Conservation (phyloP, 106 monocot genomes). For the Platanthera zijinensis region DNA sequence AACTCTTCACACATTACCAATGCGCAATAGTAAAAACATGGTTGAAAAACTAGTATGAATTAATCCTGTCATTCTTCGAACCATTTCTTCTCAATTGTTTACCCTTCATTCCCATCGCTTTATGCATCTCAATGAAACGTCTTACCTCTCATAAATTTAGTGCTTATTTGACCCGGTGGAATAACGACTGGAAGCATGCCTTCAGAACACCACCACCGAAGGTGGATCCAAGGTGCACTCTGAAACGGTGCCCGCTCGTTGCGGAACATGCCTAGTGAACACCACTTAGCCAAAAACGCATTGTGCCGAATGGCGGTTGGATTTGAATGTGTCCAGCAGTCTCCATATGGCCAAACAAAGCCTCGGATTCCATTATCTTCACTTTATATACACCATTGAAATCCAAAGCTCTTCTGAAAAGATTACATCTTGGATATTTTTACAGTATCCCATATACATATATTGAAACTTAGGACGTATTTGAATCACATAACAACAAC, state of each 20-base stretch:
- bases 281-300: too few relatives aligned
- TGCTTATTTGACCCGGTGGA: too few relatives aligned
- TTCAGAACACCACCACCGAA: too few relatives aligned
- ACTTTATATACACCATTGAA: not conserved
- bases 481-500: not conserved
- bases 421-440: not conserved
- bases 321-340: too few relatives aligned
- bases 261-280: too few relatives aligned
- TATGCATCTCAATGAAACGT: not conserved
- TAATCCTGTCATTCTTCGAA: not conserved
- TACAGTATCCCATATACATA: not conserved
- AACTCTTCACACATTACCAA: too few relatives aligned
- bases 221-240: too few relatives aligned
- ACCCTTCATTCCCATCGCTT: not conserved
- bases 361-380: not conserved
- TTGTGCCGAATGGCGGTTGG: too few relatives aligned
- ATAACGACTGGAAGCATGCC: too few relatives aligned
- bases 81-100: not conserved
- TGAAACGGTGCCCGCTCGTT: too few relatives aligned
- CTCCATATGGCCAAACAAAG: not conserved
- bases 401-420: not conserved
- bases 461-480: not conserved
- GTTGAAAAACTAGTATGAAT: not conserved
- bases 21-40: not conserved
- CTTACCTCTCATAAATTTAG: not conserved